Percentiles rank a stretch among this genome's conserved stretches.
phyloP scores from a whole-genome alignment of 1,284 basidiomycete genomes.

The Trametes sp. region DNA sequence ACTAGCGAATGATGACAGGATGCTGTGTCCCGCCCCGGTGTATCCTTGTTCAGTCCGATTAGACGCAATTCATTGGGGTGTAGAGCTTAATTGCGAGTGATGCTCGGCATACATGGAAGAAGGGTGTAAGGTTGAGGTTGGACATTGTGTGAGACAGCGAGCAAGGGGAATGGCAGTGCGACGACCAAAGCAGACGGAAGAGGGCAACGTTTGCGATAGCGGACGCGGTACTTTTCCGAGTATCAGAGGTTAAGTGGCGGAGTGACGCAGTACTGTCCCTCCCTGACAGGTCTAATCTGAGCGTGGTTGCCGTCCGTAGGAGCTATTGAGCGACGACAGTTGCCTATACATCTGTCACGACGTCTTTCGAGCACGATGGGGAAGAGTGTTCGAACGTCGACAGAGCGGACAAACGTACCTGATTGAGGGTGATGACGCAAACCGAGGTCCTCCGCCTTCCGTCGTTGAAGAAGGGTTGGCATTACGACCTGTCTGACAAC shows the following conservation, averaged over 20 bases:
- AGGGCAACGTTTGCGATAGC: neutral
- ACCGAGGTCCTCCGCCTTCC: neutral
- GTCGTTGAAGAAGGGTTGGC: neutral
- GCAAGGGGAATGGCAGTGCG: neutral
- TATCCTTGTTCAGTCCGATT: constrained; percentile 19
- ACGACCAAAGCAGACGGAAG: neutral
- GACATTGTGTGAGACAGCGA: constrained; percentile 2
- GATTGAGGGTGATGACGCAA: constrained; percentile 6
- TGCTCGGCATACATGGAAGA: constrained; percentile 11
- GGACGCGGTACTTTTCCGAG: constrained; percentile 1
- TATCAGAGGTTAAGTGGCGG: constrained; percentile 7
- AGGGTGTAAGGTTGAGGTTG: constrained; percentile 7
- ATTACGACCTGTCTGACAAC: neutral
- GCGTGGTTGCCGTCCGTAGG: neutral
- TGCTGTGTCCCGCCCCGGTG: constrained; percentile 14
- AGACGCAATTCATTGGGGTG: constrained; percentile 30
- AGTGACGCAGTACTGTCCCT: constrained; percentile 11
- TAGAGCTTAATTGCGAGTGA: constrained; percentile 25
- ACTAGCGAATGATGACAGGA: constrained; percentile 15
- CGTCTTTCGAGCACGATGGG: neutral
- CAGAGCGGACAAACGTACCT: constrained; percentile 1
- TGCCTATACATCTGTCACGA: neutral
- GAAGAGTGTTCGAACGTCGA: neutral
- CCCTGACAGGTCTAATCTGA: constrained; percentile 11
- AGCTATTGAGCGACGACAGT: constrained; percentile 1